Conservation (phyloP, 2,329 filamentous ascomycete genomes). For the Thielaviopsis punctulata region DNA sequence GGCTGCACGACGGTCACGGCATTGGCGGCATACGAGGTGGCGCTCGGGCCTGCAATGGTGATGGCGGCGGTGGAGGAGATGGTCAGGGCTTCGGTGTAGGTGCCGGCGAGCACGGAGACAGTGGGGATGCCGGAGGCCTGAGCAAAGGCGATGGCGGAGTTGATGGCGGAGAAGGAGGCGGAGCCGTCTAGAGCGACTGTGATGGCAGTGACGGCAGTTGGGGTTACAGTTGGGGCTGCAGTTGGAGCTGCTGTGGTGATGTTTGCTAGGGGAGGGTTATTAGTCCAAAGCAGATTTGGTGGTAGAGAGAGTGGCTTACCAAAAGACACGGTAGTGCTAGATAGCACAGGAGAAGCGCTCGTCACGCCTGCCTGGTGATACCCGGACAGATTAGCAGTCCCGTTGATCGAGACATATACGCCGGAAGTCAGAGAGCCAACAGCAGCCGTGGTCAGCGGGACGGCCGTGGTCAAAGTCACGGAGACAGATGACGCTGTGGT, state of each 20-base stretch:
- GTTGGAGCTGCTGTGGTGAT: neutral
- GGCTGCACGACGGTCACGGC: conserved; percentile 20
- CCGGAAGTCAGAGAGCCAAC: neutral
- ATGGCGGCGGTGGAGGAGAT: conserved; percentile 24
- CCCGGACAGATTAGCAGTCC: neutral
- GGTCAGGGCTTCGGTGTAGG: conserved; percentile 25
- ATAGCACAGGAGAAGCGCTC: too few species aligned
- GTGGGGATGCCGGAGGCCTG: conserved; percentile 22
- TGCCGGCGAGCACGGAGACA: conserved; percentile 26
- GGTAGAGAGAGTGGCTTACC: neutral
- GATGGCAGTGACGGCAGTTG: conserved; percentile 16
- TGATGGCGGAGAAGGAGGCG: conserved; percentile 28
- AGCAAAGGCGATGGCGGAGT: conserved; percentile 26
- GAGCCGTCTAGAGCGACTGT: conserved; percentile 27
- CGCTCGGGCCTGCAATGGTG: conserved; percentile 23
- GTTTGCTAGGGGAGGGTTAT: too few species aligned
- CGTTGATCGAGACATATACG: neutral
- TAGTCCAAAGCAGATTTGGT: neutral
- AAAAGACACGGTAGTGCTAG: neutral
- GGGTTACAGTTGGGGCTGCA: neutral
- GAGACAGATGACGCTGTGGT: neutral
- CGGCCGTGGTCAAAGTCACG: too few species aligned
- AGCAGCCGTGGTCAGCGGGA: too few species aligned
- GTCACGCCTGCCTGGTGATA: neutral
- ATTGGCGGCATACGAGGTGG: conserved; percentile 16